Evolutionary conservation across 169 alveolate species (phyloP).

Genomic region (Cryptosporidium ryanae): DNA sequence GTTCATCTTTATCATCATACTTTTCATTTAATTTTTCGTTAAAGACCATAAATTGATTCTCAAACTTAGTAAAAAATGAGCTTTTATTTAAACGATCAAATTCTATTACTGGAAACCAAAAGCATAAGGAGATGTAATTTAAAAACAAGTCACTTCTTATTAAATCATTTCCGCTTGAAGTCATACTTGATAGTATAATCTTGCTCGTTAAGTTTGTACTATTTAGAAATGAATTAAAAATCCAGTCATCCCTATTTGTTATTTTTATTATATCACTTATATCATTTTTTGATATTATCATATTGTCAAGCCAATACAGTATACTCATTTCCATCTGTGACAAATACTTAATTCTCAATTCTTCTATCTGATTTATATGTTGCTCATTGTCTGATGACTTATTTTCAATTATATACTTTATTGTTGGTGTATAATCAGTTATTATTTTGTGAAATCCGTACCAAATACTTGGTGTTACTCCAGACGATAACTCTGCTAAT

Average conservation of each 20-base stretch:
- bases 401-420: conserved; percentile 52
- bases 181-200: not conserved
- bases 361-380: conserved; percentile 19
- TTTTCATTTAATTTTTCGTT: not conserved
- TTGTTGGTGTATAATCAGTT: conserved; percentile 36
- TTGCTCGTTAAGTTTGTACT: not conserved
- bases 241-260: conserved; percentile 32
- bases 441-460: conserved; percentile 35
- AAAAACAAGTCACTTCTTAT: not conserved
- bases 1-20: not conserved
- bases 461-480: conserved; percentile 48
- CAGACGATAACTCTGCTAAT: conserved; percentile 7
- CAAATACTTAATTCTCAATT: conserved; percentile 14
- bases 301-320: conserved; percentile 52
- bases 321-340: conserved; percentile 62
- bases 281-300: conserved; percentile 4
- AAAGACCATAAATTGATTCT: not conserved
- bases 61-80: conserved; percentile 9
- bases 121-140: conserved; percentile 25
- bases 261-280: not conserved
- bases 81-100: conserved; percentile 21
- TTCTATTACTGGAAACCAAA: conserved; percentile 62
- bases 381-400: conserved; percentile 11
- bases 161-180: not conserved
- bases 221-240: not conserved